Evolutionary conservation across 768 basidiomycete species (phyloP).

Genomic region (Dictyophora rubrovolvata): DNA sequence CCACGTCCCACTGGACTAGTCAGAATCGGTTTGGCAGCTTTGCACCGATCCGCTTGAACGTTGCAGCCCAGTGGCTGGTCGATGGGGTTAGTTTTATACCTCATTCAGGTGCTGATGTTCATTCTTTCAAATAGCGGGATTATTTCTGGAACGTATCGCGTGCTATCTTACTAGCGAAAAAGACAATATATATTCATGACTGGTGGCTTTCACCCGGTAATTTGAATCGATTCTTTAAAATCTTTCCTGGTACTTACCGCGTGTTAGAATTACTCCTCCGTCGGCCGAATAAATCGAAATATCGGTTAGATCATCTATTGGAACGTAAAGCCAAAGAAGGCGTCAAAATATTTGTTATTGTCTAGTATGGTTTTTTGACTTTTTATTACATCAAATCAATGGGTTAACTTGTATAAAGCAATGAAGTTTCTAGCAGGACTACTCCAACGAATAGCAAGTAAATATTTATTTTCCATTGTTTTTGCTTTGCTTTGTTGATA

Average conservation of each 20-base stretch:
- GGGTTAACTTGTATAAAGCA: constrained; percentile 32
- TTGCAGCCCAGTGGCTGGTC: constrained; percentile 95
- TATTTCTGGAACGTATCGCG: constrained; percentile 97
- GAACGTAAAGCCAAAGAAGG: constrained; percentile 91
- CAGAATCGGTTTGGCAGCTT: constrained; percentile 89
- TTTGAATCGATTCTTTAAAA: not conserved
- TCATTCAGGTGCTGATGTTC: constrained; percentile 5
- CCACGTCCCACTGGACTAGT: constrained; percentile 65
- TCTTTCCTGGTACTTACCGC: constrained; percentile 5
- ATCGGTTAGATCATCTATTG: constrained; percentile 77
- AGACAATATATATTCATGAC: constrained; percentile 90
- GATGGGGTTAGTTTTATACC: constrained; percentile 62
- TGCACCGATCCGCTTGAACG: constrained; percentile 85
- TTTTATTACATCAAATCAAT: not conserved
- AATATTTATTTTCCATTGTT: constrained; percentile 18
- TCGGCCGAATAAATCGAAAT: constrained; percentile 73
- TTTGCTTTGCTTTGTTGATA: not conserved
- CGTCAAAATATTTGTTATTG: constrained; percentile 90
- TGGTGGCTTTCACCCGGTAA: constrained; percentile 94
- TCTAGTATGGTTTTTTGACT: constrained; percentile 53
- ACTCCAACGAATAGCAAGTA: constrained; percentile 92
- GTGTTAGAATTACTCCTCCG: constrained; percentile 67
- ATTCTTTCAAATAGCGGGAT: constrained; percentile 52
- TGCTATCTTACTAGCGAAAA: constrained; percentile 81
- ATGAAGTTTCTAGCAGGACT: constrained; percentile 91